Evolutionary conservation across 805 yeast genomes (phyloP), one percentile per base, ranked within the genome.

Genomic region (Kodamaea kaohsiungensis): DNA sequence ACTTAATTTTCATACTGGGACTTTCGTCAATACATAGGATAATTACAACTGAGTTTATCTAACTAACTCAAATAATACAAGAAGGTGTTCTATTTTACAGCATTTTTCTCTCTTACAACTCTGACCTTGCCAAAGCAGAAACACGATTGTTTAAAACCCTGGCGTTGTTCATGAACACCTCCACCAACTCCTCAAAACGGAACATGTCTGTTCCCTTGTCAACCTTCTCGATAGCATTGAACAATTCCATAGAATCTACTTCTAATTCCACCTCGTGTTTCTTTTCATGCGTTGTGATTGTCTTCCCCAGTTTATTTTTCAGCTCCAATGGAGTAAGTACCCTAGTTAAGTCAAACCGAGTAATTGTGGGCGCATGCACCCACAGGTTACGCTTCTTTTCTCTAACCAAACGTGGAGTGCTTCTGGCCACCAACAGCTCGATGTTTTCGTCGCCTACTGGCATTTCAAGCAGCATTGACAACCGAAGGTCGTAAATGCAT

Each of bases 391-490:
- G 78, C 60, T 87, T 85, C 69, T 91, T 91, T 54, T 82, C 81
- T 63, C 97, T 76, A 43, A 82, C 81, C 55, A 80, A 65, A 19
- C 78, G 74, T 7, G 88, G 87, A 54, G 79, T 73, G 65, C 80
- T 75, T 63, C 80, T 73, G 65, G 76, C 76, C 69, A 82, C 59
- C 15, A 70, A 63, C 64, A 75, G 79, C 71, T 79, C 81, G 66
- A 86, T 61, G 73, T 85, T 69, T 65, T 83, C 70, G 71, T 80
- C 84, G 35, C 81, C 79, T 19, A 82, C 81, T 0, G 97, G 97
- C 55, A 86, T 67, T 82, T 91, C 98, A 27, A 88, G 69, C 39
- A 90, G 83, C 58, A 92, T 71, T 5, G 96, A 85, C 38, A 91
- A 73, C 61, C 96, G 80, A 60, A 87, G 76, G 70, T 91, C 98